phyloP scores from a whole-genome alignment of 148 eudicot genomes.

The Hydrangea macrophylla region DNA sequence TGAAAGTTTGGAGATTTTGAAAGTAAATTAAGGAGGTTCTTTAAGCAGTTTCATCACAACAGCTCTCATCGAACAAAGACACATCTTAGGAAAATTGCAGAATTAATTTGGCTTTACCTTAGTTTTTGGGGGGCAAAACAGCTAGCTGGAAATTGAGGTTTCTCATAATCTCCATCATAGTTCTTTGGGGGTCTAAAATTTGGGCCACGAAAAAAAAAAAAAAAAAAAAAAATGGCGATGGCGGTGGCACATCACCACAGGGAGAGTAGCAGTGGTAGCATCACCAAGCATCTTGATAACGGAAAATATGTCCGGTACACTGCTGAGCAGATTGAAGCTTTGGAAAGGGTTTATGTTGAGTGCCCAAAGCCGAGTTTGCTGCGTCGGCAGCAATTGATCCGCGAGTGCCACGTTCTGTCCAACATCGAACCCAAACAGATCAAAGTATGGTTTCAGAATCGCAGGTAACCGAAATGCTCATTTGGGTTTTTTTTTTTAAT shows the following conservation, averaged over 20 bases:
- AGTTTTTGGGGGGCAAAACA: not conserved
- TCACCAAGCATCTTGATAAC: constrained; percentile 39
- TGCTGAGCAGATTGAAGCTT: constrained; percentile 83
- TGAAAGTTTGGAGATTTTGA: constrained; percentile 9
- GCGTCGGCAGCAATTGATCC: constrained; percentile 78
- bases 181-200: constrained; percentile 8
- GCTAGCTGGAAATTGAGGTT: constrained; percentile 7
- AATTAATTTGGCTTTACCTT: not conserved
- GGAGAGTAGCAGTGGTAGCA: constrained; percentile 56
- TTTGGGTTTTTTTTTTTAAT: not conserved
- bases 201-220: not conserved
- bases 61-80: constrained; percentile 1
- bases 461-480: constrained; percentile 40
- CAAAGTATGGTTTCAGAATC: constrained; percentile 97
- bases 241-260: constrained; percentile 55
- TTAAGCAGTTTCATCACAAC: not conserved
- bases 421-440: constrained; percentile 90
- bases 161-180: constrained; percentile 3
- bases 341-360: constrained; percentile 79
- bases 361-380: constrained; percentile 90
- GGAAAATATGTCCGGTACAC: constrained; percentile 89
- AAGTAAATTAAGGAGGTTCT: not conserved
- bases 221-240: constrained; percentile 58
- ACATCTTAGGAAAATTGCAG: not conserved
- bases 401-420: constrained; percentile 74